phyloP scores from a whole-genome alignment of 805 yeast genomes.

The Metschnikowia sp. region DNA sequence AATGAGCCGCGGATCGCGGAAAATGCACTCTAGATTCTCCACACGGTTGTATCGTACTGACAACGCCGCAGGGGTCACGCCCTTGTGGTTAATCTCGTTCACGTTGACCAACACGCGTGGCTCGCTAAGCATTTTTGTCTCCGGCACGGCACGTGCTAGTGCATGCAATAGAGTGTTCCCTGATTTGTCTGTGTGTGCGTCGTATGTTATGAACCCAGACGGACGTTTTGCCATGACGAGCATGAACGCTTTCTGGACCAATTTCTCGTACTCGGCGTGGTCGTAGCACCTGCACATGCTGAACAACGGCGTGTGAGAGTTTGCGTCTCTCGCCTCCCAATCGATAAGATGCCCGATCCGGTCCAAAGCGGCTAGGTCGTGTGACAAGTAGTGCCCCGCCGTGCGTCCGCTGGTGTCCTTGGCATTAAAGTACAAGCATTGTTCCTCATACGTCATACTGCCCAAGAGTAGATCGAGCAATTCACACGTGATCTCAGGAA shows the following conservation, averaged over 20 bases:
- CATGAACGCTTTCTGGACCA: conserved; percentile 46
- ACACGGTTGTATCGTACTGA: conserved; percentile 66
- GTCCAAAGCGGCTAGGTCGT: conserved; percentile 48
- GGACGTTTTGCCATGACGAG: conserved; percentile 45
- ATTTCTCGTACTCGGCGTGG: conserved; percentile 53
- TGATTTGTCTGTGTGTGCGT: conserved; percentile 65
- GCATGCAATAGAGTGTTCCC: conserved; percentile 81
- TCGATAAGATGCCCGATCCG: conserved; percentile 56
- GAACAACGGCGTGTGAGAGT: conserved; percentile 75
- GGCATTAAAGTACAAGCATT: conserved; percentile 44
- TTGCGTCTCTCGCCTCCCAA: conserved; percentile 66
- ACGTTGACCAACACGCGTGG: conserved; percentile 37
- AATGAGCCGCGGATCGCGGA: conserved; percentile 46
- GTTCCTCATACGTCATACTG: conserved; percentile 45
- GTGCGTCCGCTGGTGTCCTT: conserved; percentile 55
- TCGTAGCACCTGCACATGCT: conserved; percentile 79
- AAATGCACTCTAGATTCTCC: conserved; percentile 52
- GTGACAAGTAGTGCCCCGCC: conserved; percentile 71
- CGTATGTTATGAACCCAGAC: conserved; percentile 38
- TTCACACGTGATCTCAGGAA: conserved; percentile 42
- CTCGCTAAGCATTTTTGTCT: conserved; percentile 22
- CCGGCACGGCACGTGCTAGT: conserved; percentile 47
- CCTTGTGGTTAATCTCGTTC: conserved; percentile 57
- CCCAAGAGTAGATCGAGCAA: conserved; percentile 40
- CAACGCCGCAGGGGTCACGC: conserved; percentile 66